Evolutionary conservation across 2,329 filamentous ascomycete genomes (phyloP).

Genomic region (Colletotrichum cordylinicola): DNA sequence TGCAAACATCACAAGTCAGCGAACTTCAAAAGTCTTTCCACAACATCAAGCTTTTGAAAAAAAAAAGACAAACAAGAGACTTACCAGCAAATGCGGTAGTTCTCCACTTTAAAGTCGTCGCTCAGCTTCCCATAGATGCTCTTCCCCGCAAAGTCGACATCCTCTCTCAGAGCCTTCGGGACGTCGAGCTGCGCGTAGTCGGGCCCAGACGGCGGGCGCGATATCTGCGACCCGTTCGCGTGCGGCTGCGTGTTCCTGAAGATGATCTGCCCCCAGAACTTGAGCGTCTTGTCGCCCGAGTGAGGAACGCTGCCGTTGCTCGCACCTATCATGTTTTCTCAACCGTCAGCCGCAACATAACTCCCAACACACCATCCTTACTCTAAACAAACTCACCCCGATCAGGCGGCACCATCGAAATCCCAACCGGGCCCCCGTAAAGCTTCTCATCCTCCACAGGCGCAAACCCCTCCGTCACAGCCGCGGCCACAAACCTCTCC

Average conservation of each 20-base stretch:
- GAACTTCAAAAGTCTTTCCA: no score
- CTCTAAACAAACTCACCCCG: not conserved
- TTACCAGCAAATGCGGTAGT: constrained; percentile 63
- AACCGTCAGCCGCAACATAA: no score
- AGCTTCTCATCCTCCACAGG: constrained; percentile 46
- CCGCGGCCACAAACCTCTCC: constrained; percentile 55
- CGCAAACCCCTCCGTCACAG: constrained; percentile 54
- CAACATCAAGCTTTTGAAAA: not conserved
- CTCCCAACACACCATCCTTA: no score
- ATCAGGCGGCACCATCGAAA: constrained; percentile 6
- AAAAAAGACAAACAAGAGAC: no score
- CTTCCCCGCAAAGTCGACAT: constrained; percentile 54
- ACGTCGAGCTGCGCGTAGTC: constrained; percentile 63
- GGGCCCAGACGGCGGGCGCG: constrained; percentile 48
- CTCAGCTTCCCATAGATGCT: constrained; percentile 60
- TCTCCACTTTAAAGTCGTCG: constrained; percentile 55
- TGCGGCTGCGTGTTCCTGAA: constrained; percentile 52
- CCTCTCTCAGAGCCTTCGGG: constrained; percentile 49
- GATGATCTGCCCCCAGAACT: constrained; percentile 58
- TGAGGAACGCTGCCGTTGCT: constrained; percentile 55
- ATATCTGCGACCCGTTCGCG: constrained; percentile 49
- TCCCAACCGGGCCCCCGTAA: constrained; percentile 47
- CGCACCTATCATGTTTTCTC: not conserved
- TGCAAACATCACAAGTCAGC: not conserved
- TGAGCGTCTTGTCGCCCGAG: constrained; percentile 40